Evolutionary conservation across 257 asterid genomes (phyloP).

Genomic region (Galeopsis tetrahit): DNA sequence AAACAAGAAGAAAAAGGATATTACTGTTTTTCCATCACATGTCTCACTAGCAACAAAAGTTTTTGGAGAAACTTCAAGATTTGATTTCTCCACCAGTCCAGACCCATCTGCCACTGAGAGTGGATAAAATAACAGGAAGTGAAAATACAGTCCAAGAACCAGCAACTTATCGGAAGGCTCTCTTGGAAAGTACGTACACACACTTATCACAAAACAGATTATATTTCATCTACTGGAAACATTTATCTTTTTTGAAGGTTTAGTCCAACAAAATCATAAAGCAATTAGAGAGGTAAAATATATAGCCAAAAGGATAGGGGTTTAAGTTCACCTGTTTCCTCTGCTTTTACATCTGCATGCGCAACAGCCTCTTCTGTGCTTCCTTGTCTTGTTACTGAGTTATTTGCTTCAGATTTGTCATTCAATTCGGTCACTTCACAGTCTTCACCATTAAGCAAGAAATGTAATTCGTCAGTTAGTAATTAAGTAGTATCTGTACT

Average conservation of each 20-base stretch:
- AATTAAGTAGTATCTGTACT: constrained; percentile 1
- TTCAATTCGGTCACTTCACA: constrained; percentile 41
- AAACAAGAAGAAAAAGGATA: constrained; percentile 18
- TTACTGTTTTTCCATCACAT: constrained; percentile 73
- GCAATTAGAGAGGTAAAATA: constrained; percentile 18
- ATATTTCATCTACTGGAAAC: not conserved
- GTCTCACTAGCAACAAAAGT: constrained; percentile 71
- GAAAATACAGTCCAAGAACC: constrained; percentile 25
- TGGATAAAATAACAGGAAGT: constrained; percentile 27
- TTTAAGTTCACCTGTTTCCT: constrained; percentile 41
- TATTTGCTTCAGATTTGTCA: constrained; percentile 52
- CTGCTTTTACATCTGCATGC: constrained; percentile 42
- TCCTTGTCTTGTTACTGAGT: constrained; percentile 41
- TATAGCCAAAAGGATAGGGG: constrained; percentile 28
- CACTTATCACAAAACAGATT: constrained; percentile 5
- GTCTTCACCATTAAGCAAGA: constrained; percentile 33
- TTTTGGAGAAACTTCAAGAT: constrained; percentile 52
- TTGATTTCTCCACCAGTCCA: constrained; percentile 51
- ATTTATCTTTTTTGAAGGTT: constrained; percentile 20
- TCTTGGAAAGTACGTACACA: constrained; percentile 12
- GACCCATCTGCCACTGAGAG: constrained; percentile 57
- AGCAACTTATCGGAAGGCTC: constrained; percentile 11
- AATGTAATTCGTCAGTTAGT: constrained; percentile 6
- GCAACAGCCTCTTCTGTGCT: constrained; percentile 42
- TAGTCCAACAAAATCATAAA: constrained; percentile 29